Percentiles rank a stretch among this genome's conserved stretches.
These are phyloP conservation scores for Tephrocybe rancida DNA, from an alignment of 768 basidiomycete genomes.

Conservation along the genomic window DNA sequence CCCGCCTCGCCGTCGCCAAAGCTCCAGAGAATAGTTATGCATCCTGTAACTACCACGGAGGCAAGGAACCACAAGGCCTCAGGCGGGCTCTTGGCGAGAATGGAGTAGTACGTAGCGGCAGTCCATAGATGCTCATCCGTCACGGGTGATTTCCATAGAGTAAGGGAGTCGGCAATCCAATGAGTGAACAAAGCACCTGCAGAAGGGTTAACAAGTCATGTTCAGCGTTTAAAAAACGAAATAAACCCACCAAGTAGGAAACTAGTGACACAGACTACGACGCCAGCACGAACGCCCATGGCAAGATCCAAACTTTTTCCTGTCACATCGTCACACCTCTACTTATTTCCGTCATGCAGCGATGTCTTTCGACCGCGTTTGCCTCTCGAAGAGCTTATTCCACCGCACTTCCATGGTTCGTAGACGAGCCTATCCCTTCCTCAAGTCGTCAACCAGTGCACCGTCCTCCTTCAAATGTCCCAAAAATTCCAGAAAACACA, in stretches of 20 bases:
- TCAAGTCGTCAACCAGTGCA: conserved; percentile 22
- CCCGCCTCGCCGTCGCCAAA: conserved; percentile 75
- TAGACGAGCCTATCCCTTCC: conserved; percentile 43
- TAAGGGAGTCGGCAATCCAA: conserved; percentile 92
- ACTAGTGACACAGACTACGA: conserved; percentile 77
- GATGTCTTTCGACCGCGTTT: conserved; percentile 6
- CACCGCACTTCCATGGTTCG: conserved; percentile 62
- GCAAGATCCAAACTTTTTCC: conserved; percentile 5
- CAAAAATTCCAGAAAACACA: conserved; percentile 52
- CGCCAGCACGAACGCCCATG: conserved; percentile 74
- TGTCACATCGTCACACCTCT: conserved; percentile 17
- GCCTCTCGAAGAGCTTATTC: conserved; percentile 11
- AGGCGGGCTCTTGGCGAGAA: conserved; percentile 67
- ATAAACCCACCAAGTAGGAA: conserved; percentile 69
- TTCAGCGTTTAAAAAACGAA: conserved; percentile 1
- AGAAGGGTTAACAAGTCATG: not conserved
- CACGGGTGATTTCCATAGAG: conserved; percentile 85
- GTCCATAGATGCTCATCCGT: conserved; percentile 87
- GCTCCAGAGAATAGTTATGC: conserved; percentile 73
- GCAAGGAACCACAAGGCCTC: conserved; percentile 58
- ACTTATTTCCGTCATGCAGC: conserved; percentile 15
- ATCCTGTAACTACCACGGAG: conserved; percentile 61
- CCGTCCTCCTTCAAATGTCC: conserved; percentile 27
- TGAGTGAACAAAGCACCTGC: conserved; percentile 82
- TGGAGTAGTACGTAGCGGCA: conserved; percentile 80